Conservation (phyloP, 139 green algal genomes). For the Mesotaenium endlicherianum region DNA sequence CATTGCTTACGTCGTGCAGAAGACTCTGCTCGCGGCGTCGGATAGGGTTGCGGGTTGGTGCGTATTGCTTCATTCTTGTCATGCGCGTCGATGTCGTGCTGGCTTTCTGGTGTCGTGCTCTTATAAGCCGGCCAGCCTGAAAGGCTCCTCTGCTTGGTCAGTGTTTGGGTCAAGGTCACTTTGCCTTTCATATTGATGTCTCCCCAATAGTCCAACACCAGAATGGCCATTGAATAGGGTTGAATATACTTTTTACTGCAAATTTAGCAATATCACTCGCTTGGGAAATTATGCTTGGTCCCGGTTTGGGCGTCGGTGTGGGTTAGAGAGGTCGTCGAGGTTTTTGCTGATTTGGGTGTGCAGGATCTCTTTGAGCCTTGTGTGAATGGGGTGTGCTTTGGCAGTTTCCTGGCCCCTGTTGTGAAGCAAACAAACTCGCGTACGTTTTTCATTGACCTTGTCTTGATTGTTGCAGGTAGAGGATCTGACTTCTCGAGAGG, state of each 20-base stretch:
- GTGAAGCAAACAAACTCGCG: neutral
- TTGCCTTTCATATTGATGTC: neutral
- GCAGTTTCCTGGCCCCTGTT: too few relatives aligned
- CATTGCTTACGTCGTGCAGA: neutral
- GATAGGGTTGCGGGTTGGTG: neutral
- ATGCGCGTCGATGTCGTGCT: neutral
- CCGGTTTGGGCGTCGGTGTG: neutral
- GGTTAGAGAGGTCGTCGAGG: neutral
- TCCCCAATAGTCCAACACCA: neutral
- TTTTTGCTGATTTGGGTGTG: neutral
- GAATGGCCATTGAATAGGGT: neutral
- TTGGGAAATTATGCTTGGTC: neutral
- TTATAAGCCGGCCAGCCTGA: too few relatives aligned
- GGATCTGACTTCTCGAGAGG: constrained; percentile 28
- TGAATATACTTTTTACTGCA: neutral
- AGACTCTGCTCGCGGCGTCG: neutral
- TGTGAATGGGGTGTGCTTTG: neutral
- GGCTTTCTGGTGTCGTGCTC: neutral
- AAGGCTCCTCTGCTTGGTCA: too few relatives aligned
- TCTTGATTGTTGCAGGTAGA: constrained; percentile 24
- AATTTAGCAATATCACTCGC: neutral
- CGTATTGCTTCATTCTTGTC: neutral
- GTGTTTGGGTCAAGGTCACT: neutral
- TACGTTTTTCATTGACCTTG: constrained; percentile 16
- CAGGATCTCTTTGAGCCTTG: neutral